These are phyloP conservation scores for Ophiostoma sp. DNA, from an alignment of 2,329 filamentous ascomycete species.

Conservation along the genomic window DNA sequence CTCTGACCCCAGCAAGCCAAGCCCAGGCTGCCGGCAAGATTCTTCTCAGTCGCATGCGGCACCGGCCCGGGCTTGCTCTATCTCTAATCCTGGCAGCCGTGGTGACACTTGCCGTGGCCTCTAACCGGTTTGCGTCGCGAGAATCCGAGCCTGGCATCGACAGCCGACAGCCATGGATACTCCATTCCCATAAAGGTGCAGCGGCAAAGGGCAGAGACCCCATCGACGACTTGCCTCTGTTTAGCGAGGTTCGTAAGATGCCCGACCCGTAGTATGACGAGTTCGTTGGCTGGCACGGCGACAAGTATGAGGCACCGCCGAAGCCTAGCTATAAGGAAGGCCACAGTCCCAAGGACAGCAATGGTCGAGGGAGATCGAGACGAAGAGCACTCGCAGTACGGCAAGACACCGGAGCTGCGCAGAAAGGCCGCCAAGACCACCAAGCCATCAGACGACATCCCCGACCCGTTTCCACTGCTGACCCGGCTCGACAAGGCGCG, in stretches of 20 bases:
- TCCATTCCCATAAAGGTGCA: not conserved
- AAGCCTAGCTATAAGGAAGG: not conserved
- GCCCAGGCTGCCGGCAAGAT: not conserved
- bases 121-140: not conserved
- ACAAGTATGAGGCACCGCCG: not conserved
- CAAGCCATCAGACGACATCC: constrained; percentile 29
- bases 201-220: not conserved
- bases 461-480: constrained; percentile 42
- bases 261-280: not conserved
- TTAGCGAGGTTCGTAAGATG: not conserved
- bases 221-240: not conserved
- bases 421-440: too few species aligned
- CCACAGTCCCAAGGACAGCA: not conserved
- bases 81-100: not conserved
- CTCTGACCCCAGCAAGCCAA: not conserved
- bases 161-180: not conserved
- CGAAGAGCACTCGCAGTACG: too few species aligned
- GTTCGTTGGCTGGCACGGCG: not conserved
- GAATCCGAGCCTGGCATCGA: not conserved
- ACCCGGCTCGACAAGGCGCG: constrained; percentile 35
- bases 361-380: not conserved
- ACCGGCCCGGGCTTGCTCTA: not conserved
- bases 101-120: not conserved
- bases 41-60: not conserved
- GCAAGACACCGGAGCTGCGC: too few species aligned